A percentile compares a stretch with the other conserved stretches of the same genome.
Conservation (phyloP, 345 rosid species). For the Eucalyptus cladocalyx region DNA sequence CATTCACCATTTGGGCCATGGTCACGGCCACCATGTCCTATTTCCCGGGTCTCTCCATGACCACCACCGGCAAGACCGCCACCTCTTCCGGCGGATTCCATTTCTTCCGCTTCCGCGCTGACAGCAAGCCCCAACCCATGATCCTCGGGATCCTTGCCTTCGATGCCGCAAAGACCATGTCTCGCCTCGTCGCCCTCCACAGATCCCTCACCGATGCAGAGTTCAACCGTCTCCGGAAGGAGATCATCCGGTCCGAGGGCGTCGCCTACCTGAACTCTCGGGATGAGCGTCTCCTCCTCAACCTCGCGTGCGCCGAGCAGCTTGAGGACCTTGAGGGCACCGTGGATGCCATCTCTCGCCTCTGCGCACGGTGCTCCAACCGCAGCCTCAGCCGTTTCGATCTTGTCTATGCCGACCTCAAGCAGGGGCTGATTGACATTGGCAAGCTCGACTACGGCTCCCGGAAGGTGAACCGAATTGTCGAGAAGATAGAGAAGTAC, state of each 20-base stretch:
- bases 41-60: background rate
- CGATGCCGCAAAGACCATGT: conserved; percentile 37
- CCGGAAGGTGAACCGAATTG: background rate
- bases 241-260: conserved; percentile 18
- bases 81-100: background rate
- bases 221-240: conserved; percentile 7
- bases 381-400: conserved; percentile 4
- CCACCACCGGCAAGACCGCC: background rate
- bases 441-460: conserved; percentile 1
- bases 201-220: conserved; percentile 15
- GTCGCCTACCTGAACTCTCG: conserved; percentile 19
- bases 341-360: conserved; percentile 5
- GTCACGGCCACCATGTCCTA: conserved; percentile 3
- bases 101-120: background rate
- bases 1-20: background rate
- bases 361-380: conserved; percentile 20
- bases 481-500: conserved; percentile 27
- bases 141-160: conserved; percentile 32
- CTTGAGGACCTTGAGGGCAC: conserved; percentile 26
- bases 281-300: conserved; percentile 16
- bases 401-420: conserved; percentile 2
- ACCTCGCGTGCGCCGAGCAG: conserved; percentile 26
- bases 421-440: conserved; percentile 3
- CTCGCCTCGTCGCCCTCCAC: conserved; percentile 25
- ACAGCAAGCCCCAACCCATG: background rate